Evolutionary conservation across 2,329 filamentous ascomycete genomes (phyloP).

Genomic region (Rutstroemia sp.): DNA sequence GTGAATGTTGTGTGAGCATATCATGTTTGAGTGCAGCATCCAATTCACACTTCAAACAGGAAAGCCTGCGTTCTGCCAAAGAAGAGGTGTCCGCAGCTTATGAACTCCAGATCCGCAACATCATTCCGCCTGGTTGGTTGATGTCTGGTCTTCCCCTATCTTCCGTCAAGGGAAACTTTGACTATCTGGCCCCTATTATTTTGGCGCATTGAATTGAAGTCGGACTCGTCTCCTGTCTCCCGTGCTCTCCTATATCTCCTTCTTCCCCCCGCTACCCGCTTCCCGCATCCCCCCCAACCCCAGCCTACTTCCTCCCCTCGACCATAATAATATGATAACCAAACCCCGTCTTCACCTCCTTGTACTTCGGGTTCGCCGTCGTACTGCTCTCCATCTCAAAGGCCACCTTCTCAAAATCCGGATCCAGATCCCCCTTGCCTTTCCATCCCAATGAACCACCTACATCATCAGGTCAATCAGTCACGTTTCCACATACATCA

Average conservation of each 20-base stretch:
- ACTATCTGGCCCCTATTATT: too few species aligned
- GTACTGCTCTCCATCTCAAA: conserved; percentile 62
- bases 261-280: neutral
- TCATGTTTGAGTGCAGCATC: too few species aligned
- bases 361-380: conserved; percentile 55
- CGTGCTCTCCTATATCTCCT: neutral
- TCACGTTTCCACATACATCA: neutral
- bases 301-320: conserved; percentile 28
- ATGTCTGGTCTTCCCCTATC: neutral
- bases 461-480: conserved; percentile 26
- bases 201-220: too few species aligned
- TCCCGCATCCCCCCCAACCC: neutral
- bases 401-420: conserved; percentile 65
- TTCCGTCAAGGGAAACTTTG: too few species aligned
- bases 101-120: neutral
- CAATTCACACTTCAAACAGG: too few species aligned
- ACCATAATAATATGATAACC: conserved; percentile 82
- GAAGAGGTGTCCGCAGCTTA: too few species aligned
- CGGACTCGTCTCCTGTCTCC: too few species aligned
- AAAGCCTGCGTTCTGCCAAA: too few species aligned
- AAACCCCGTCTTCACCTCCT: conserved; percentile 65
- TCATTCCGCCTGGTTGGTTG: neutral
- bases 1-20: neutral
- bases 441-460: conserved; percentile 70
- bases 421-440: conserved; percentile 56